Base-by-base conservation (phyloP, 495 filamentous ascomycete genomes). In the Daldinia bambusicola region DNA sequence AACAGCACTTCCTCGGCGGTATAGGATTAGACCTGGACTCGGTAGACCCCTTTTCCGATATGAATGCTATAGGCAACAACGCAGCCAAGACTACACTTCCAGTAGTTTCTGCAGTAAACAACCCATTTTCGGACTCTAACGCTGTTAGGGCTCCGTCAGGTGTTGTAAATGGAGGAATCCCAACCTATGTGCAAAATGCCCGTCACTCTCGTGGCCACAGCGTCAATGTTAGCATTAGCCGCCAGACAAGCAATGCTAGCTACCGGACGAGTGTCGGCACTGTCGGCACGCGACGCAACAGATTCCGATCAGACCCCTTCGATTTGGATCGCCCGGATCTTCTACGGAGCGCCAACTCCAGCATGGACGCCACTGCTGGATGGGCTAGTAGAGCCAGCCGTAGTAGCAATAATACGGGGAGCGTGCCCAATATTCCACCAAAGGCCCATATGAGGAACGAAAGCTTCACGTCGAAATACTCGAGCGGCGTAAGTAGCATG, bases 281-380 rank as follows among this genome's bases (percentile, higher is more conserved):
- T 3, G 68, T 79, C 22, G 68, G 74, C 4, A 76, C 75, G 6
- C 72, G 77, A 9, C 76, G 82, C 64, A 82, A 81, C 57, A 87
- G 85, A 62, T 85, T 84, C 73, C 88, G 88, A 62, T 90, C 88
- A 14, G 86, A 91, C 58, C 89, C 89, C 0, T 91, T 90, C 67
- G 89, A 91, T 69, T 78, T 91, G 1, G 88, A 90, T 56, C 78
- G 82, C 30, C 86, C 87, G 13, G 84, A 85, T 62, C 76, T 86
- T 4, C 72, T 84, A 37, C 76, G 67, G 0, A 71, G 73, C 50
- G 74, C 64, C 12, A 72, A 70, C 30, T 72, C 56, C 58, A 69
- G 74, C 53, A 69, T 60, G 14, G 67, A 59, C 8, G 55, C 50
- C 2, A 8, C 26, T 5, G 41, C 61, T 9, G 45, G 57, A 32